A percentile compares a stretch with the other conserved stretches of the same genome.
Evolutionary conservation across 75 land plant genomes (phyloP).

Genomic region (Pinus albicaulis): DNA sequence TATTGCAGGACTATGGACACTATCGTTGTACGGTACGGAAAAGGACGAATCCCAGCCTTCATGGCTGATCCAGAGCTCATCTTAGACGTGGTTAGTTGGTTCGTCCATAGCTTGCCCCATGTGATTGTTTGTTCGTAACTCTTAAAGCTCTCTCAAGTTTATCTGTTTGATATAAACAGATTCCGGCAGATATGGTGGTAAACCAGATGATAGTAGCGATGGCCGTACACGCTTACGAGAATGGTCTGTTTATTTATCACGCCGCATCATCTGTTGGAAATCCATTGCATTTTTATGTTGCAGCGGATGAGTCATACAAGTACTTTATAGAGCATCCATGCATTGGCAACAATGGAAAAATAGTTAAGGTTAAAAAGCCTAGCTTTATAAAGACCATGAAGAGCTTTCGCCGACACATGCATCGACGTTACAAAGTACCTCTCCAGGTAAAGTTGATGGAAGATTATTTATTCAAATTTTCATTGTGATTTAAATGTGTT

Average conservation of each 20-base stretch:
- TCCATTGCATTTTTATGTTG: constrained; percentile 30
- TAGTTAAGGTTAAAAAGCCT: constrained; percentile 27
- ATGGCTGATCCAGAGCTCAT: constrained; percentile 41
- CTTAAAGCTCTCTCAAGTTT: not conserved
- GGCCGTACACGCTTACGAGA: constrained; percentile 31
- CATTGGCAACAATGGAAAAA: constrained; percentile 30
- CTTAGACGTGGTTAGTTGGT: constrained; percentile 61
- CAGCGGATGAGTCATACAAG: constrained; percentile 24
- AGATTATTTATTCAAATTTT: no score
- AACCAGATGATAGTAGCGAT: constrained; percentile 58
- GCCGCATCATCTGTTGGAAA: constrained; percentile 61
- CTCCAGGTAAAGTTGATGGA: constrained; percentile 29
- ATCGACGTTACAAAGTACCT: constrained; percentile 17
- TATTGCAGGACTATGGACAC: constrained; percentile 64
- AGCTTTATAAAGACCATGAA: constrained; percentile 25
- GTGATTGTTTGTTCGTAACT: not conserved
- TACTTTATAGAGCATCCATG: constrained; percentile 47
- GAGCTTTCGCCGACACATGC: constrained; percentile 33
- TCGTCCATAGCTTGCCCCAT: no score
- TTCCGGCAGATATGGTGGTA: constrained; percentile 78
- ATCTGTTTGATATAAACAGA: constrained; percentile 24
- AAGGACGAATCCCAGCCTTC: constrained; percentile 56
- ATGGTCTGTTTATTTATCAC: constrained; percentile 39
- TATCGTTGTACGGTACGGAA: constrained; percentile 58
- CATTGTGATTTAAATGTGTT: no score